phyloP scores from a whole-genome alignment of 192 early-diverging fungal species.

The Phycomyces nitens region DNA sequence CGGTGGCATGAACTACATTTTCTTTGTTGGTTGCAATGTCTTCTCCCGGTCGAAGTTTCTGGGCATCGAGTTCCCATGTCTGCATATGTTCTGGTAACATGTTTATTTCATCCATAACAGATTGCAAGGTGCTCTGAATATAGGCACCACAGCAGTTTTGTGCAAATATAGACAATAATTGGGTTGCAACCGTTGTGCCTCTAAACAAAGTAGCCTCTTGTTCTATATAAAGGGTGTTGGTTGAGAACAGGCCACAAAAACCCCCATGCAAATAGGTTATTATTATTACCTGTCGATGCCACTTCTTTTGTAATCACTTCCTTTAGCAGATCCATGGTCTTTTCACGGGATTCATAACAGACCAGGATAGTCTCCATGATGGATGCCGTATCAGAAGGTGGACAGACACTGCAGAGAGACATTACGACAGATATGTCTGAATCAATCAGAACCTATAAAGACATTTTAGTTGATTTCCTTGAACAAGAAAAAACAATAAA shows the following conservation, averaged over 20 bases:
- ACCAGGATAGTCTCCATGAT: conserved; percentile 60
- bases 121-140: conserved; percentile 72
- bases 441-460: conserved; percentile 43
- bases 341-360: conserved; percentile 64
- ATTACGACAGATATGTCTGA: conserved; percentile 60
- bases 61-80: conserved; percentile 86
- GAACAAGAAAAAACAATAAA: background rate
- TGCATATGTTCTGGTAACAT: conserved; percentile 35
- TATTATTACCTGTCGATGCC: conserved; percentile 56
- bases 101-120: conserved; percentile 56
- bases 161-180: conserved; percentile 75
- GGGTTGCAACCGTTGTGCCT: conserved; percentile 83
- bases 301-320: conserved; percentile 67
- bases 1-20: conserved; percentile 70
- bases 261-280: background rate
- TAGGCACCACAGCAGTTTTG: conserved; percentile 74
- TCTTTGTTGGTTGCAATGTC: conserved; percentile 66
- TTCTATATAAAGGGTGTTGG: conserved; percentile 9
- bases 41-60: conserved; percentile 61
- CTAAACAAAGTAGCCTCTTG: conserved; percentile 78
- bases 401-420: conserved; percentile 65
- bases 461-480: too few species aligned
- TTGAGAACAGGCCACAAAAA: too few species aligned
- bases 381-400: conserved; percentile 70
- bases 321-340: conserved; percentile 58